These are phyloP conservation scores for Hirschioporus abietinus DNA, from an alignment of 768 basidiomycete species.

Conservation along the genomic window DNA sequence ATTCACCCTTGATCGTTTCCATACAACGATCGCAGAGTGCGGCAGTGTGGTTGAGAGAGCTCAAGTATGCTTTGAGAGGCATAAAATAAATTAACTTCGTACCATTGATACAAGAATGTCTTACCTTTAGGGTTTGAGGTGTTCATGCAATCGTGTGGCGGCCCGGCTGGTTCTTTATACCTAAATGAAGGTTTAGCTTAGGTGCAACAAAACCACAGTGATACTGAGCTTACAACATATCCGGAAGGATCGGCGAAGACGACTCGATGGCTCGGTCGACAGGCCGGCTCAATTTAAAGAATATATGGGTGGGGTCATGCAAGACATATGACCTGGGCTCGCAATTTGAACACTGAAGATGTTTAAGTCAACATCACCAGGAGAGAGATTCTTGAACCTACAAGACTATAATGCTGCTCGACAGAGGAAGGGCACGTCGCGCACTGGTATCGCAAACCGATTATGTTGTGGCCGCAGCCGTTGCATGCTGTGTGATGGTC, in stretches of 20 bases:
- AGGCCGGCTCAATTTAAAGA: constrained; percentile 82
- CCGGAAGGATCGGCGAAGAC: constrained; percentile 57
- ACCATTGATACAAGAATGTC: constrained; percentile 7
- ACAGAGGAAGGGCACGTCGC: constrained; percentile 74
- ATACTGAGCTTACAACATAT: constrained; percentile 46
- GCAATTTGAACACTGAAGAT: constrained; percentile 67
- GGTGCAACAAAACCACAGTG: constrained; percentile 11
- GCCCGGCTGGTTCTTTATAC: constrained; percentile 60
- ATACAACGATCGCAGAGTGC: constrained; percentile 88
- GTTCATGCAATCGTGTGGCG: constrained; percentile 32
- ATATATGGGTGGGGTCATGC: constrained; percentile 82
- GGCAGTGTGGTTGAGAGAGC: constrained; percentile 49
- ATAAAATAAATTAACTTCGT: background rate
- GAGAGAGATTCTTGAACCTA: constrained; percentile 30
- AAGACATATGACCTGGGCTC: constrained; percentile 71
- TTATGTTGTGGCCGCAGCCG: constrained; percentile 37
- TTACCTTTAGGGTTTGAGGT: constrained; percentile 53
- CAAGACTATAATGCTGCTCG: constrained; percentile 68
- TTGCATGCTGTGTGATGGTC: constrained; percentile 62
- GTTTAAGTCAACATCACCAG: constrained; percentile 7
- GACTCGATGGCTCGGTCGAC: constrained; percentile 59
- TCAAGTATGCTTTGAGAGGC: constrained; percentile 52
- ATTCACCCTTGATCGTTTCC: constrained; percentile 74
- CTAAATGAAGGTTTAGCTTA: constrained; percentile 29
- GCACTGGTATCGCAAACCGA: constrained; percentile 84